Base-by-base conservation (phyloP, 176 grass and related monocot genomes). In the Pharus latifolius region DNA sequence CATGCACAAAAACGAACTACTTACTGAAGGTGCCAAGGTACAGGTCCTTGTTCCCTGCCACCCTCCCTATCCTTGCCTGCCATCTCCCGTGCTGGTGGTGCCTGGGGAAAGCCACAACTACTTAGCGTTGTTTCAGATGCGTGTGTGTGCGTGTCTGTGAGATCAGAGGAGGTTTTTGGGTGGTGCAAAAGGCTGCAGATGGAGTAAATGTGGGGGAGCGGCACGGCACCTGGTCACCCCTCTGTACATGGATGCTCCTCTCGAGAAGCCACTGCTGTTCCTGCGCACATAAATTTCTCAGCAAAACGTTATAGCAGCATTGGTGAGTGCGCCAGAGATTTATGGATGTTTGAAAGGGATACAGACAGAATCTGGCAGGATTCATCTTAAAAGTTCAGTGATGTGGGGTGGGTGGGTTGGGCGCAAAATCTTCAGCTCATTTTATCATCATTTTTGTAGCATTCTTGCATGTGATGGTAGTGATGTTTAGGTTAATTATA, bases 11-110 rank as follows among this genome's bases (percentile, higher is more conserved):
- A 33, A 69, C 38, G 40, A 28, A 49, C 8, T 63, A 83, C 88
- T 96, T 77, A 96, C 92, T 92, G 88, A 96, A 96, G 0, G 92
- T 96, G 49, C 92, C 92, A 49, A 96, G 92, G 56, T 96, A 96
- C 41, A 96, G 16, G 74, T 96, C 92, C 82, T 96, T 96, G 84
- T 96, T 96, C 64, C 92, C 92, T 15, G 92, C 92, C 37, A 96
- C 92, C 67, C 92, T 84, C 24, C 92, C 92, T 66, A 96, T 96
- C 76, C 92, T 96, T 56, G 92, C 92, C 58, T 96, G 92, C 92
- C 92, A 96, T 48, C 92, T 86, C 30, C 92, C 92, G 78, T 96
- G 92, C 65, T 96, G 92, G 85, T 96, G 92, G 25, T 96, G 92
- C 92, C 92, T 91, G 56, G 43, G 70, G 82, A 76, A 67, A 80